Evolutionary conservation across 179 eudicot genomes (phyloP).

Genomic region (Drosera spatulata): DNA sequence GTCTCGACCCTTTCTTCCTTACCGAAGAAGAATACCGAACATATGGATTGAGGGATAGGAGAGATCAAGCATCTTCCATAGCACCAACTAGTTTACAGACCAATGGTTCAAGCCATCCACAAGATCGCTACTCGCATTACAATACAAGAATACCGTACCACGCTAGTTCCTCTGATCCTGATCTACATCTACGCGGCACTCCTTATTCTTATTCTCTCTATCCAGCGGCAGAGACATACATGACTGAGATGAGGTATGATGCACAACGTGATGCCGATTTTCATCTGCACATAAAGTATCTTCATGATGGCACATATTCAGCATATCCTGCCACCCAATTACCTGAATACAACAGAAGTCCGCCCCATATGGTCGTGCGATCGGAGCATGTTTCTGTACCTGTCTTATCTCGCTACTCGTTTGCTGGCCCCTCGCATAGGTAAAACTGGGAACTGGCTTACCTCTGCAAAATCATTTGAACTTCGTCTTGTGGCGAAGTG

Average conservation of each 20-base stretch:
- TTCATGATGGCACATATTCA: constrained; percentile 16
- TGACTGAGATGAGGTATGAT: constrained; percentile 3
- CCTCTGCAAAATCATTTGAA: too few species aligned
- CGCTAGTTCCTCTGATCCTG: constrained; percentile 32
- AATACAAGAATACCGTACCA: constrained; percentile 9
- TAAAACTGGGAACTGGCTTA: too few species aligned
- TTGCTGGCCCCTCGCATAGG: constrained; percentile 36
- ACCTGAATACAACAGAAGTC: constrained; percentile 21
- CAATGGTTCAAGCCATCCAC: constrained; percentile 11
- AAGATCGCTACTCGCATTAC: constrained; percentile 17
- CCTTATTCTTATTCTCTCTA: constrained; percentile 20
- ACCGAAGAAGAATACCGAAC: constrained; percentile 50
- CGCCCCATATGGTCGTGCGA: constrained; percentile 15
- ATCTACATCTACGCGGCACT: constrained; percentile 21
- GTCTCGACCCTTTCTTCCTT: constrained; percentile 18
- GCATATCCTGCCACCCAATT: constrained; percentile 22
- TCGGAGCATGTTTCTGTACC: constrained; percentile 21
- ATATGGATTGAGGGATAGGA: constrained; percentile 33
- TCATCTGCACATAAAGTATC: constrained; percentile 16
- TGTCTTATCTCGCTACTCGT: constrained; percentile 47
- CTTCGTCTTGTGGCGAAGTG: too few species aligned
- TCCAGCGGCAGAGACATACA: constrained; percentile 14
- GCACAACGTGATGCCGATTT: constrained; percentile 6
- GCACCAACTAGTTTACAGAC: constrained; percentile 9
- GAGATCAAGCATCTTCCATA: constrained; percentile 11